Percentiles rank a stretch among this genome's conserved stretches.
phyloP scores from a whole-genome alignment of 1,284 basidiomycete genomes.

The Rhodotorula sp. region DNA sequence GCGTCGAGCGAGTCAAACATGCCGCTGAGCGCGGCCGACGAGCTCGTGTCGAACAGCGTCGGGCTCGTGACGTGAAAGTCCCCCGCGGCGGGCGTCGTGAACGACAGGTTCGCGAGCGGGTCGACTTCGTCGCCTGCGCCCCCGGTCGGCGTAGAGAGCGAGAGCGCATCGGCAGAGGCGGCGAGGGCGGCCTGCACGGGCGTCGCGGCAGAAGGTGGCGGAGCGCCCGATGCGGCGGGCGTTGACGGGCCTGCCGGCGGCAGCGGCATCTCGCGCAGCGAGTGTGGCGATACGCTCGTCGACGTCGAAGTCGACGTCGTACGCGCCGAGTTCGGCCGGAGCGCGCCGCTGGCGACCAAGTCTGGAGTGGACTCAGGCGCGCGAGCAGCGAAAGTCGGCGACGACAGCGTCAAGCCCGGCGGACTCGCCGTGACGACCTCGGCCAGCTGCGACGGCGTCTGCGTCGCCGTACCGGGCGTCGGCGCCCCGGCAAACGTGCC shows the following conservation, averaged over 20 bases:
- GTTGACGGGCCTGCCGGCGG: background rate
- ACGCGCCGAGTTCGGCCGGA: background rate
- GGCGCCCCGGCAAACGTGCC: background rate
- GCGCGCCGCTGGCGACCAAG: background rate
- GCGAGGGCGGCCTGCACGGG: background rate
- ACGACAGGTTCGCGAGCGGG: background rate
- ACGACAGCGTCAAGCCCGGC: background rate
- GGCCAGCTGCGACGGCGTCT: background rate
- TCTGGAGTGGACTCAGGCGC: background rate
- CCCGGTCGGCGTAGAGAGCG: background rate
- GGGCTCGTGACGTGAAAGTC: background rate
- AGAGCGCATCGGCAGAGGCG: background rate
- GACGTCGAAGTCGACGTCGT: background rate
- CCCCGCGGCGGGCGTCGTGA: background rate
- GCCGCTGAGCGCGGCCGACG: background rate
- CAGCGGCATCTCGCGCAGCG: background rate
- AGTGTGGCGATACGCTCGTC: constrained; percentile 2
- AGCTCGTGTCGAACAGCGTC: background rate
- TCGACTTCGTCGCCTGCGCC: background rate
- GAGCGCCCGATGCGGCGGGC: background rate
- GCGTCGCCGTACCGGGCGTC: background rate
- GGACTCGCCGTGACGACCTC: background rate
- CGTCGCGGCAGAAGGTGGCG: background rate
- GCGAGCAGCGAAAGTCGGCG: too few species aligned
- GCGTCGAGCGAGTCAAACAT: too few species aligned